Conservation (phyloP, 1,284 basidiomycete species). For the Lentinula novae-zelandiae region DNA sequence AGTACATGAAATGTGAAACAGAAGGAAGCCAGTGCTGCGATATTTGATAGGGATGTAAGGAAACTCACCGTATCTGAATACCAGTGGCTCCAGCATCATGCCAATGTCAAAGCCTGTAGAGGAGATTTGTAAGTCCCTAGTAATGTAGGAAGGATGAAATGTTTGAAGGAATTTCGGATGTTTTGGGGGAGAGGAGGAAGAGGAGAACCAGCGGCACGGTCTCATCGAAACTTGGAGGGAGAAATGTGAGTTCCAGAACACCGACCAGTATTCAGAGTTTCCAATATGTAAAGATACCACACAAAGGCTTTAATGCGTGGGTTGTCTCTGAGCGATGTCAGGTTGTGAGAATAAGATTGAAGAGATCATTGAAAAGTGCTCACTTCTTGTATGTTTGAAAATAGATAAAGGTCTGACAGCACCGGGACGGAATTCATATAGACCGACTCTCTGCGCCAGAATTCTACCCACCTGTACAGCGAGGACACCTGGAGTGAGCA, state of each 20-base stretch:
- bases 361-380: neutral
- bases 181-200: neutral
- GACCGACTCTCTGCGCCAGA: too few relatives aligned
- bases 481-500: constrained; percentile 10
- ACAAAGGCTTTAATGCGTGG: constrained; percentile 11
- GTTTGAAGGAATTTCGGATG: too few relatives aligned
- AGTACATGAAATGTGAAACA: neutral
- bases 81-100: constrained; percentile 18
- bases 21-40: neutral
- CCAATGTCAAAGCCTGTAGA: constrained; percentile 11
- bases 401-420: constrained; percentile 18
- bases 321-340: neutral
- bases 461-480: constrained; percentile 22
- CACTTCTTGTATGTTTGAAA: constrained; percentile 26
- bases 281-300: constrained; percentile 26
- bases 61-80: constrained; percentile 14
- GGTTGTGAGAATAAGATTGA: constrained; percentile 9
- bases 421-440: neutral
- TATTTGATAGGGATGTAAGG: neutral
- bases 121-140: neutral
- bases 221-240: too few relatives aligned
- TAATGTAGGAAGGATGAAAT: too few relatives aligned
- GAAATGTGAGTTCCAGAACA: neutral
- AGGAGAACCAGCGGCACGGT: neutral
- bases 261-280: constrained; percentile 24